Base-by-base conservation (phyloP, 2,329 filamentous ascomycete genomes). In the Fusarium palustre region DNA sequence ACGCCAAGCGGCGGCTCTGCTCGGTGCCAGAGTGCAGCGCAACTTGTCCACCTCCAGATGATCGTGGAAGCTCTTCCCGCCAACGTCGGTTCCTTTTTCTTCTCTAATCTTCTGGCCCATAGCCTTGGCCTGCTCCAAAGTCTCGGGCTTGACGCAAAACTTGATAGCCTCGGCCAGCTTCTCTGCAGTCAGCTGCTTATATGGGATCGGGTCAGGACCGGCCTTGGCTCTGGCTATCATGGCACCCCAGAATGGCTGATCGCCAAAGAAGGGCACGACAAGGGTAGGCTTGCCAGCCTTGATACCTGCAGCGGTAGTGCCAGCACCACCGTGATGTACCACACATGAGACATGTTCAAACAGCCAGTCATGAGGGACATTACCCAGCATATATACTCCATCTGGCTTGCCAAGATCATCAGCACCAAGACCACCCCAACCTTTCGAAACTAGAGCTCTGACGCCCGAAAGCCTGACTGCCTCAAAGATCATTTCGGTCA, bases 261-360 rank as follows among this genome's bases (percentile, higher is more conserved):
- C 92, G 3, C 92, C 92, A 75, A 94, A 97, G 81, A 97, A 97
- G 0, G 93, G 93, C 0, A 97, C 89, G 4, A 97, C 86, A 3
- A 96, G 87, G 0, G 93, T 97, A 3, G 93, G 93, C 55, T 90
- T 90, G 25, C 93, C 93, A 2, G 90, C 87, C 20, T 91, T 87
- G 64, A 97, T 92, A n/a, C 93, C 93, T 1, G 93, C 92, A 2
- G 93, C 93, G 2, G 93, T 97, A 4, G 93, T 97, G 20, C 93
- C 93, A 11, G 93, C 93, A 60, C 94, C 93, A 24, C 93, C 94
- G 68, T 97, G 93, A 75, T 97, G 94, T 7, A 96, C 91, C 2
- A 97, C 93, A 43, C 89, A 90, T 1, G 92, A 91, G 1, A 97
- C 93, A 38, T 86, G 89, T 68, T 92, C 85, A 78, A 97, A 97